phyloP scores from a whole-genome alignment of 2,329 filamentous ascomycete genomes.

The Nemania bipapillata region DNA sequence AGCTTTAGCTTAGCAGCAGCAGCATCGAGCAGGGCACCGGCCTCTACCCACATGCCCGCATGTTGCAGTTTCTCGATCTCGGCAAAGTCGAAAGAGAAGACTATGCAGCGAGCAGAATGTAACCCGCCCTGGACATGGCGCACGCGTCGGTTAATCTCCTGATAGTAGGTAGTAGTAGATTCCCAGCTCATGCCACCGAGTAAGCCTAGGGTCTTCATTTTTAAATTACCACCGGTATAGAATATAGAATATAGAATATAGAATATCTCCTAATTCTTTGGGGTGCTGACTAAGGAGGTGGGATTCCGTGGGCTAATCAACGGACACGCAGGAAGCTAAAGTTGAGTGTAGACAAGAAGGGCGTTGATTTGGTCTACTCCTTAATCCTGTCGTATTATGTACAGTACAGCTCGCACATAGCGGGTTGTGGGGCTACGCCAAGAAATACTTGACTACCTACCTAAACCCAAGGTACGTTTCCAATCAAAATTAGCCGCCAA shows the following conservation, averaged over 20 bases:
- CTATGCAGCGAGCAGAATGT: conserved; percentile 38
- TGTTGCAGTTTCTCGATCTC: conserved; percentile 36
- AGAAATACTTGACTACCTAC: no score
- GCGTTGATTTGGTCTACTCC: conserved; percentile 13
- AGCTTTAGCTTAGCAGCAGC: conserved; percentile 33
- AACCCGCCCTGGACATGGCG: conserved; percentile 35
- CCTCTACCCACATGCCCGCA: conserved; percentile 38
- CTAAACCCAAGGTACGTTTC: no score
- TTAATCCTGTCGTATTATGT: no score
- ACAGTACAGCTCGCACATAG: no score
- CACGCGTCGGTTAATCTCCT: conserved; percentile 39
- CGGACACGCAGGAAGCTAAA: neutral
- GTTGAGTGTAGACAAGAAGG: conserved; percentile 6
- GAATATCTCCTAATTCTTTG: conserved; percentile 2
- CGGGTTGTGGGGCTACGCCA: no score
- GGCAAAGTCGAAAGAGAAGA: conserved; percentile 42
- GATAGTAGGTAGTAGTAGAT: conserved; percentile 40
- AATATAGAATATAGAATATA: no score
- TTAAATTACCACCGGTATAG: neutral
- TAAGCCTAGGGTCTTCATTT: conserved; percentile 38
- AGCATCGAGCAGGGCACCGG: conserved; percentile 29
- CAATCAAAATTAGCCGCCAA: no score
- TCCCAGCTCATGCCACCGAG: conserved; percentile 42
- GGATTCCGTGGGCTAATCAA: neutral
- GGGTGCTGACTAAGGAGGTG: neutral